phyloP scores from a whole-genome alignment of 768 basidiomycete species.

The Phanerochaete carnosa region DNA sequence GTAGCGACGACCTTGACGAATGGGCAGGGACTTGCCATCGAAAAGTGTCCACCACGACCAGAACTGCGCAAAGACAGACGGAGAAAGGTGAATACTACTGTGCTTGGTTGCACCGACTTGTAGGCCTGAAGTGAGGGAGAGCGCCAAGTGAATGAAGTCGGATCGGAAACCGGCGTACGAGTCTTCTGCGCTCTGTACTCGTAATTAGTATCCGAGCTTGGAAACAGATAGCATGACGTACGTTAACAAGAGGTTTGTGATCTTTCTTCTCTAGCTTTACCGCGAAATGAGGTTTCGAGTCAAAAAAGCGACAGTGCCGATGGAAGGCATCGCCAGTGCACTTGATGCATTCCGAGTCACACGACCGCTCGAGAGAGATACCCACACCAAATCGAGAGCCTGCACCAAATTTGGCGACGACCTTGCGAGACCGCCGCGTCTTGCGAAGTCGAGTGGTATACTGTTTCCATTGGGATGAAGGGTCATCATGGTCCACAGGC shows the following conservation, averaged over 20 bases:
- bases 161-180: constrained; percentile 89
- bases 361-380: constrained; percentile 78
- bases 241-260: constrained; percentile 42
- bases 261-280: constrained; percentile 59
- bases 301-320: constrained; percentile 75
- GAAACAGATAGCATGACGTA: constrained; percentile 23
- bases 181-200: constrained; percentile 49
- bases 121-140: constrained; percentile 74
- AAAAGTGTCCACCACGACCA: constrained; percentile 92
- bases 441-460: neutral
- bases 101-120: constrained; percentile 32
- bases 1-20: constrained; percentile 85
- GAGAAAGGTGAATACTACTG: constrained; percentile 83
- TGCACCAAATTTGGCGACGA: constrained; percentile 79
- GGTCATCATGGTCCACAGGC: neutral
- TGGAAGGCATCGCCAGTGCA: constrained; percentile 65
- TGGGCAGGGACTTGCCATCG: constrained; percentile 76
- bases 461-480: neutral
- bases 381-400: constrained; percentile 89
- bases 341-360: constrained; percentile 59
- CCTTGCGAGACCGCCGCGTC: constrained; percentile 45
- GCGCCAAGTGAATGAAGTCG: constrained; percentile 89
- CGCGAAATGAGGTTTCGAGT: constrained; percentile 77
- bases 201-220: constrained; percentile 6
- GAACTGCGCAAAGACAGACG: constrained; percentile 84